These are phyloP conservation scores for Cutaneotrichosporon dermatis DNA, from an alignment of 1,284 basidiomycete genomes.

Conservation along the genomic window DNA sequence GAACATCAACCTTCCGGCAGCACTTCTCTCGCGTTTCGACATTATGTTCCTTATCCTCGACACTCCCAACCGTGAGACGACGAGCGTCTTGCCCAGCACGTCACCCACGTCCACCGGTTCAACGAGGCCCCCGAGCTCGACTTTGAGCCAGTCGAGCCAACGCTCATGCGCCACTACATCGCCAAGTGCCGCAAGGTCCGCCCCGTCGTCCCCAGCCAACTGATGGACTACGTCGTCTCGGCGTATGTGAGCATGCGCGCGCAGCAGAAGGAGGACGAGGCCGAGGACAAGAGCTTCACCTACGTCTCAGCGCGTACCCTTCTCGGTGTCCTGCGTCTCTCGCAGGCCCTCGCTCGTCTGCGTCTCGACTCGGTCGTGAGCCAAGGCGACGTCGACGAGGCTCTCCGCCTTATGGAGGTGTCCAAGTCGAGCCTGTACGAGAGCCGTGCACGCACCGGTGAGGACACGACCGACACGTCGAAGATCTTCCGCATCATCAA, in stretches of 20 bases:
- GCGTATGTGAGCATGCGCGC: slow-evolving; percentile 94
- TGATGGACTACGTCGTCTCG: slow-evolving; percentile 90
- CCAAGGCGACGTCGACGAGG: slow-evolving; percentile 90
- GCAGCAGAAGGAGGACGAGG: slow-evolving; percentile 83
- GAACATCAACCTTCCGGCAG: slow-evolving; percentile 98
- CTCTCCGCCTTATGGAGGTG: slow-evolving; percentile 91
- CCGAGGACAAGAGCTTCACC: slow-evolving; percentile 79
- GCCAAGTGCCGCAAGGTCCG: slow-evolving; percentile 84
- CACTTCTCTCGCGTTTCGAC: slow-evolving; percentile 92
- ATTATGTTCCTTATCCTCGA: slow-evolving; percentile 95
- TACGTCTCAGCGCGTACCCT: slow-evolving; percentile 98
- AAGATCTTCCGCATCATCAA: slow-evolving; percentile 87
- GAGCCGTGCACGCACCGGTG: slow-evolving; percentile 56
- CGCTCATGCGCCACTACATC: slow-evolving; percentile 92
- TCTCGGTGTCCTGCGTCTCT: slow-evolving; percentile 86
- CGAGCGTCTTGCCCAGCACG: slow-evolving; percentile 91
- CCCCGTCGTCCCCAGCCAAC: slow-evolving; percentile 76
- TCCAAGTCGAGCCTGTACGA: slow-evolving; percentile 86
- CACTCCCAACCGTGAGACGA: slow-evolving; percentile 93
- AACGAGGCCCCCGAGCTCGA: slow-evolving; percentile 77
- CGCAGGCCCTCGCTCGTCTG: slow-evolving; percentile 89
- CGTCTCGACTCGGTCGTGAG: slow-evolving; percentile 76
- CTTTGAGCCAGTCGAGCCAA: slow-evolving; percentile 73
- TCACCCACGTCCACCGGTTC: slow-evolving; percentile 98
- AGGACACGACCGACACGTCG: slow-evolving; percentile 71